These are phyloP conservation scores for Dicorynia guianensis DNA, from an alignment of 306 rosid species.

Conservation along the genomic window DNA sequence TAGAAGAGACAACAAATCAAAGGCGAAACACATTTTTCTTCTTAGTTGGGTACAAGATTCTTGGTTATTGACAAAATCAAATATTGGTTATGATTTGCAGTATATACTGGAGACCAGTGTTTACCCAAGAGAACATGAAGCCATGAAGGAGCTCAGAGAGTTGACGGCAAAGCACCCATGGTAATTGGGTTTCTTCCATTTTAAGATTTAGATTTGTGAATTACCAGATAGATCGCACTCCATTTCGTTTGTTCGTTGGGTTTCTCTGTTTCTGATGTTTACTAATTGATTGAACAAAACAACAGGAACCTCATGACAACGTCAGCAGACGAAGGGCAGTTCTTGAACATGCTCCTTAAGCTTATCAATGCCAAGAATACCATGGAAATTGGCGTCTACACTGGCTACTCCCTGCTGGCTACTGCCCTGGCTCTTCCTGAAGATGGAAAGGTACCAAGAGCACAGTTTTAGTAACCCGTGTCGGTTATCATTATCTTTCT, in stretches of 20 bases:
- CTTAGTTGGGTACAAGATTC: background rate
- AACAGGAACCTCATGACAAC: constrained; percentile 95
- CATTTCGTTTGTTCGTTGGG: background rate
- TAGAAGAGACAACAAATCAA: background rate
- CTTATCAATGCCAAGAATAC: constrained; percentile 93
- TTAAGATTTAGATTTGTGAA: background rate
- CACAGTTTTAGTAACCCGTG: background rate
- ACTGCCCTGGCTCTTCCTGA: constrained; percentile 95
- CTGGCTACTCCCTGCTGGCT: constrained; percentile 94
- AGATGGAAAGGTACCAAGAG: constrained; percentile 73
- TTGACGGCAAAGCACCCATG: constrained; percentile 93
- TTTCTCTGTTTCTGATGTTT: background rate
- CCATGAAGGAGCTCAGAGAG: constrained; percentile 93
- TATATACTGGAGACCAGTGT: constrained; percentile 91
- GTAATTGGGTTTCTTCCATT: constrained; percentile 38
- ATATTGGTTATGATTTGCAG: constrained; percentile 45
- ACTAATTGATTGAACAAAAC: constrained; percentile 33
- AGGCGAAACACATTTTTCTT: background rate
- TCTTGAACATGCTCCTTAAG: constrained; percentile 88
- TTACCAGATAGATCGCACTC: no score
- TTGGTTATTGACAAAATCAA: constrained; percentile 22
- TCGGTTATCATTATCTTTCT: no score
- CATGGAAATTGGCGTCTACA: constrained; percentile 96
- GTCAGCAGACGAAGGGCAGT: constrained; percentile 93
- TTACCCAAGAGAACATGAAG: constrained; percentile 87